phyloP scores from a whole-genome alignment of 164 flowering plant species.

The Cinnamomum micranthum region DNA sequence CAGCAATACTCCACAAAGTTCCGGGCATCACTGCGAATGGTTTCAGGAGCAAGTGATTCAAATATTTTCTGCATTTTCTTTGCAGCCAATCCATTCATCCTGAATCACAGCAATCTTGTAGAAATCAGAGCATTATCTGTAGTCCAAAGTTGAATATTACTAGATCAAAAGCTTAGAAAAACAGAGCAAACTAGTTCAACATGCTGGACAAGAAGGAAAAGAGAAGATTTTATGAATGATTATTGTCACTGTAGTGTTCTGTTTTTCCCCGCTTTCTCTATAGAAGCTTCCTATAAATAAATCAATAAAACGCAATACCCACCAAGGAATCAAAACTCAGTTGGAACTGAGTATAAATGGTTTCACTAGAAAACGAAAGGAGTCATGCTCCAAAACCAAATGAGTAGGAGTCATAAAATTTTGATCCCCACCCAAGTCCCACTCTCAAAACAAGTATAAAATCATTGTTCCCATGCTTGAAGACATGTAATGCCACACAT shows the following conservation, averaged over 20 bases:
- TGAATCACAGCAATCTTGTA: conserved; percentile 31
- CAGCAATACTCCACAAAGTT: conserved; percentile 91
- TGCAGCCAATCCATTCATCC: conserved; percentile 96
- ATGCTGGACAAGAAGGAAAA: too few relatives aligned
- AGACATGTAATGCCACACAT: not conserved
- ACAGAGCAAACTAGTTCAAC: too few relatives aligned
- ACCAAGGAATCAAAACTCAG: not conserved
- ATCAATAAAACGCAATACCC: not conserved
- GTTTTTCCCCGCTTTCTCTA: not conserved
- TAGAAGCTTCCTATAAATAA: not conserved
- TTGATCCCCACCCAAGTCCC: not conserved
- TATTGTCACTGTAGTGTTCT: not conserved
- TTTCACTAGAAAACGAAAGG: not conserved
- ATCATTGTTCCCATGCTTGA: not conserved
- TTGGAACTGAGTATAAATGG: not conserved
- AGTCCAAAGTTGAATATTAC: not conserved
- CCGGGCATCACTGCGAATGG: conserved; percentile 56
- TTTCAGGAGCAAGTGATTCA: conserved; percentile 68
- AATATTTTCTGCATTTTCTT: conserved; percentile 78
- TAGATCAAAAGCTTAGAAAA: too few relatives aligned
- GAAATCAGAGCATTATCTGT: conserved; percentile 6
- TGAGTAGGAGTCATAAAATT: not conserved
- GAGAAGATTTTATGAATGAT: not conserved
- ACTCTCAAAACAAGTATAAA: not conserved
- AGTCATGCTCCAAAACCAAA: not conserved